Base-by-base conservation (phyloP, 352 stramenopile genomes). In the Sclerospora graminicola region DNA sequence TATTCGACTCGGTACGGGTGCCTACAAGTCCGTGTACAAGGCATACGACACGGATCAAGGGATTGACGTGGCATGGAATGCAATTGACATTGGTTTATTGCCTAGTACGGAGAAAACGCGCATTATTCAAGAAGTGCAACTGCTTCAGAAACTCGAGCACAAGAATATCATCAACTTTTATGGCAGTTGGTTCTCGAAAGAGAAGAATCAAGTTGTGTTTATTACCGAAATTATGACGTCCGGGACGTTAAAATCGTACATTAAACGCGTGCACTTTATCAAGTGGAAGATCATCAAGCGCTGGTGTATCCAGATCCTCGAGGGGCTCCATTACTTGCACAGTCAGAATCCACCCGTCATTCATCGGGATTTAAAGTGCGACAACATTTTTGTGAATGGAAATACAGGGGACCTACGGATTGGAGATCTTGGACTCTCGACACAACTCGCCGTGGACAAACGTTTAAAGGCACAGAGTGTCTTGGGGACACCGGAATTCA, bases 111-210 rank as follows among this genome's bases (percentile, higher is more conserved):
- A 98, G 66, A 92, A 97, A 50, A 87, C 74, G 15, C 80, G 95
- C 6, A 98, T 99, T 50, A 97, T 98, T 43, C 96, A 98, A 51
- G 95, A 99, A 73, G 93, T 99, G 28, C 78, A 95, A 48, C 65
- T 99, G 43, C 71, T 99, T 34, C 91, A 98, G 57, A 82, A 95
- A 54, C 79, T 99, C 19, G 88, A 98, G 54, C 95, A 99, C 79
- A 95, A 96, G 56, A 98, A 99, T 69, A 98, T 99, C 49, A 98
- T 99, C 70, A 97, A 97, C 51, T 99, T 99, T 62, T 97, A 98
- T 66, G 94, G 93, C 38, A 97, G 80, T 37, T 99, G 96, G 95
- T 95, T 98, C 53, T 97, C 96, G 46, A 85, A 96, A 54, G 96
- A 99, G 64, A 94, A 95, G 63, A 96, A 98, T 57, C 81, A 98